Conservation (phyloP, 2,329 filamentous ascomycete species). For the Endothia cerciana region DNA sequence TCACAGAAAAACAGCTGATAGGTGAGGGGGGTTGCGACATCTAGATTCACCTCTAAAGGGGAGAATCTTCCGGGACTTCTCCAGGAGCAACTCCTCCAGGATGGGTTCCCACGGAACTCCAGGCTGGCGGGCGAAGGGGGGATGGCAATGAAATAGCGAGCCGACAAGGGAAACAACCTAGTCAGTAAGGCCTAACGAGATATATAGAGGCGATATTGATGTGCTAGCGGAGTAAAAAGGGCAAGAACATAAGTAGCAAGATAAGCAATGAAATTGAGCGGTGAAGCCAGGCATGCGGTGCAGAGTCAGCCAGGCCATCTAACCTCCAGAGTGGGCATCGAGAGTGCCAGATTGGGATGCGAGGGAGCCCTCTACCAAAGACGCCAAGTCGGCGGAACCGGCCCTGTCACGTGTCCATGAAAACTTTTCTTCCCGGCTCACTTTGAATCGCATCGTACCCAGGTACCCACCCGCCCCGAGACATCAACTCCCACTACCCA, state of each 20-base stretch:
- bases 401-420: constrained; percentile 27
- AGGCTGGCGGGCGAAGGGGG: not conserved
- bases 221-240: not conserved
- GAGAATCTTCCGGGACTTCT: no score
- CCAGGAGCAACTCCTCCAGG: not conserved
- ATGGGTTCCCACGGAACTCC: not conserved
- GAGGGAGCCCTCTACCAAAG: constrained; percentile 6
- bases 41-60: no score
- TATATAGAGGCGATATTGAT: not conserved
- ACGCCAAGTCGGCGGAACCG: not conserved
- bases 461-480: not conserved
- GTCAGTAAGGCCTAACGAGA: not conserved
- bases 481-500: not conserved
- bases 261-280: not conserved
- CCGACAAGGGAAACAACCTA: not conserved
- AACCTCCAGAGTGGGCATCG: constrained; percentile 9
- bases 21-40: not conserved
- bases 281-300: not conserved
- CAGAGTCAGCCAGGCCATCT: not conserved
- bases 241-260: not conserved
- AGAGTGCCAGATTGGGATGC: constrained; percentile 12
- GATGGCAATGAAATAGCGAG: not conserved
- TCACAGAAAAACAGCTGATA: constrained; percentile 32
- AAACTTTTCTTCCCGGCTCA: constrained; percentile 15
- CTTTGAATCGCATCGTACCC: no score